These are phyloP conservation scores for Thermothielavioides terrestris DNA, from an alignment of 495 filamentous ascomycete genomes.

Conservation along the genomic window DNA sequence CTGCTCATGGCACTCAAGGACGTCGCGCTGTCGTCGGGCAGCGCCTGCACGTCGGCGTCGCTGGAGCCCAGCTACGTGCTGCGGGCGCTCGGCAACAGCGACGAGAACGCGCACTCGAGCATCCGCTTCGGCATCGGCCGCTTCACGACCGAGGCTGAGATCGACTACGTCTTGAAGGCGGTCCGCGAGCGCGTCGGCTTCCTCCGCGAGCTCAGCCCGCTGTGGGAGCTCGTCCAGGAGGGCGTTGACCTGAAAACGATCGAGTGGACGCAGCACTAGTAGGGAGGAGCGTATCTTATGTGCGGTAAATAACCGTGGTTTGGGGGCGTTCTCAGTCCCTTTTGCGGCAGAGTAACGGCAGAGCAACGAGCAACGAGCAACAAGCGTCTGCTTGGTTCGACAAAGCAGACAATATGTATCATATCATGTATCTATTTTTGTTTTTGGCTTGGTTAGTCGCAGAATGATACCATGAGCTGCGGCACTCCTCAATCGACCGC, in stretches of 20 bases:
- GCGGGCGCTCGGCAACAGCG: slow-evolving; percentile 85
- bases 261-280: slow-evolving; percentile 89
- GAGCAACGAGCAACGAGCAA: background rate
- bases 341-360: background rate
- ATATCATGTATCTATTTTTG: slow-evolving; percentile 14
- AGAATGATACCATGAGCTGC: slow-evolving; percentile 14
- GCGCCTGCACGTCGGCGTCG: slow-evolving; percentile 93
- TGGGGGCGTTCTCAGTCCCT: background rate
- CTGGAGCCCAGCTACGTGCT: slow-evolving; percentile 94
- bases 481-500: no score
- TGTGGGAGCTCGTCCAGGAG: slow-evolving; percentile 98
- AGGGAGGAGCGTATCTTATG: no score
- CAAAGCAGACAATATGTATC: slow-evolving; percentile 6
- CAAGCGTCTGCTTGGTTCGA: background rate
- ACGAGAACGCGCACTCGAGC: slow-evolving; percentile 95
- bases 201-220: slow-evolving; percentile 85
- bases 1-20: slow-evolving; percentile 98
- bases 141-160: slow-evolving; percentile 90
- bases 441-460: slow-evolving; percentile 1
- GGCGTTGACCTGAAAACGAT: slow-evolving; percentile 93
- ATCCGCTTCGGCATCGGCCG: slow-evolving; percentile 96
- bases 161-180: slow-evolving; percentile 95
- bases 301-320: no score
- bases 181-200: slow-evolving; percentile 84
- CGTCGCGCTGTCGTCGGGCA: slow-evolving; percentile 93